Evolutionary conservation across 129 eudicot species (phyloP).

Genomic region (Sambucus nigra): DNA sequence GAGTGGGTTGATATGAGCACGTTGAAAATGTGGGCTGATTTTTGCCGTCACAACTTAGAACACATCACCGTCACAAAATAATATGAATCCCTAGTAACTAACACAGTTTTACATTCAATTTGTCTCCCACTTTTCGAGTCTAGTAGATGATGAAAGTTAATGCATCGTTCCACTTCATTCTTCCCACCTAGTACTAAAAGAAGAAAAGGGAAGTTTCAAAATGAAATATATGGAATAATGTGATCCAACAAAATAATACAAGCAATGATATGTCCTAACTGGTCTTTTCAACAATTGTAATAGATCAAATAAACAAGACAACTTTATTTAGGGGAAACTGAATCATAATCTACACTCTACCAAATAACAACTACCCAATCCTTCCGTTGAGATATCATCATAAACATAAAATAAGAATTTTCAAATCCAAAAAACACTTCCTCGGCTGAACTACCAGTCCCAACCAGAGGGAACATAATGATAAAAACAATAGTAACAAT

Average conservation of each 20-base stretch:
- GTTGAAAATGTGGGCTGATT: too few relatives aligned
- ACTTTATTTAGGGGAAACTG: constrained; percentile 22
- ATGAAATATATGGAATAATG: too few relatives aligned
- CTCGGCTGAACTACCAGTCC: background rate
- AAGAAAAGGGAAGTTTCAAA: too few relatives aligned
- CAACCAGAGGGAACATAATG: background rate
- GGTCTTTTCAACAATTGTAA: constrained; percentile 19
- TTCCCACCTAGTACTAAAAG: too few relatives aligned
- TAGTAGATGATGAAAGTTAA: too few relatives aligned
- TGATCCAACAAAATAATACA: constrained; percentile 15
- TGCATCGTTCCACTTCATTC: too few relatives aligned
- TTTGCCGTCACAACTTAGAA: too few relatives aligned
- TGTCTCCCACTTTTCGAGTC: too few relatives aligned
- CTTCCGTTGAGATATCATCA: background rate
- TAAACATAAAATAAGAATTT: background rate
- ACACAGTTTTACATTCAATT: too few relatives aligned
- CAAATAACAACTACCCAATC: background rate
- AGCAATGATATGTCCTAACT: constrained; percentile 8
- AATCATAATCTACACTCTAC: constrained; percentile 16
- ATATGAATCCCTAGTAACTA: too few relatives aligned
- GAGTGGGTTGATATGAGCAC: too few relatives aligned
- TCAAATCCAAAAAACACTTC: background rate
- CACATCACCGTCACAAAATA: too few relatives aligned
- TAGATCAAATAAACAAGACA: constrained; percentile 12
- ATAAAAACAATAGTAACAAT: background rate